Base-by-base conservation (phyloP, 192 early-diverging fungal species). In the Chytriomyces sp. region DNA sequence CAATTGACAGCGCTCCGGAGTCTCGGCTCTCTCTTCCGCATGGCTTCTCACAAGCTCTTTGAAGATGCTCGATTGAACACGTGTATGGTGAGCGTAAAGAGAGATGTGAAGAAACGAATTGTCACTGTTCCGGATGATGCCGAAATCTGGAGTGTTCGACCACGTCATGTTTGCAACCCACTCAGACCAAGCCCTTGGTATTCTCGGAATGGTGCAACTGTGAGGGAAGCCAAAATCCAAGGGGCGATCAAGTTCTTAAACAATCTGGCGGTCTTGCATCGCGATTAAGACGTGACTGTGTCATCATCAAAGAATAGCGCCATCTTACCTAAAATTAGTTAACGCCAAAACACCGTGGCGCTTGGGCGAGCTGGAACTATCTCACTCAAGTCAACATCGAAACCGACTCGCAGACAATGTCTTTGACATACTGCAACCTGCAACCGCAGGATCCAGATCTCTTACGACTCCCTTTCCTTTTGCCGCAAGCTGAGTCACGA, bases 311-410 rank as follows among this genome's bases (percentile, higher is more conserved):
- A 22, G 44, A 49, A 49, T n/a, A 2, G 2, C 1, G 17, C 22
- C 2, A 22, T 14, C 44, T 49, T 49, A 3, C 14, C 17, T 22
- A n/a, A 22, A 49, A n/a, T 0, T 0, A 80, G 77, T 75, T 89
- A 4, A 90, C 89, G 89, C 89, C 89, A 0, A 80, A 70, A 33
- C 32, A 72, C 31, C 68, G 75, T 22, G 39, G 52, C 3, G 77
- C 78, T 17, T 88, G 84, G 80, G 76, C 84, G 2, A 72, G 80
- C 49, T 89, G 89, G 87, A 90, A 89, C 75, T 90, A 90, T 53
- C 59, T 90, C 30, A 76, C 65, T 38, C 59, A 49, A 4, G 66
- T 59, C 32, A 52, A 72, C 39, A 59, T 59, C 31, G 77, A 82
- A 33, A 64, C 61, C 0, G 65, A 60, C 38, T 75, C 76, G 8